Percentiles rank a stretch among this genome's conserved stretches.
Conservation (phyloP, 306 rosid genomes). For the Quercus gilva region DNA sequence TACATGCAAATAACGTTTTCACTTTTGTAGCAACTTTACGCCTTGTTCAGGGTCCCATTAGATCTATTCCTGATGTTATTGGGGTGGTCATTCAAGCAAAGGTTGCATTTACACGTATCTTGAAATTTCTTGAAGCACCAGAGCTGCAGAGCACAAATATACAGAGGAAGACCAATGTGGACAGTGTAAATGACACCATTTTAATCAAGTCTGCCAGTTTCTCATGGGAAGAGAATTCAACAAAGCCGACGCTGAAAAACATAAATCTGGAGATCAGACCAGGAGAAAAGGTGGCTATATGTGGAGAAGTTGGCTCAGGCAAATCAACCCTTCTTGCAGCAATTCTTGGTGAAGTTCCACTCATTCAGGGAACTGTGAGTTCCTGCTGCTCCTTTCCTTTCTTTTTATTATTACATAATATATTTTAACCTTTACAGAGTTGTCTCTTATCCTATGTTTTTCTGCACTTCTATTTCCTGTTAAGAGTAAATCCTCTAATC, state of each 20-base stretch:
- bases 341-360: conserved; percentile 80
- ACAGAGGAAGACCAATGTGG: conserved; percentile 21
- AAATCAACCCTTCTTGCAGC: conserved; percentile 83
- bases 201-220: conserved; percentile 54
- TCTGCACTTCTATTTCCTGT: not conserved
- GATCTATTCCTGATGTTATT: conserved; percentile 67
- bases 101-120: conserved; percentile 67
- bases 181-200: conserved; percentile 35
- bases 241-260: conserved; percentile 58
- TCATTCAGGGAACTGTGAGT: conserved; percentile 57
- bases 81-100: conserved; percentile 81
- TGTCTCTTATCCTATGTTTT: not conserved
- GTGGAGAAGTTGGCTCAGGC: conserved; percentile 96
- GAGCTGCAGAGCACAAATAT: conserved; percentile 52
- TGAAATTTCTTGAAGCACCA: conserved; percentile 69
- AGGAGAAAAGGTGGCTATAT: conserved; percentile 78
- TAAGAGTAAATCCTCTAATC: not conserved
- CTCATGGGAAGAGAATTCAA: conserved; percentile 64
- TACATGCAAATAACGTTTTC: conserved; percentile 82
- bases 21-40: conserved; percentile 85
- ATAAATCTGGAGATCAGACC: conserved; percentile 53
- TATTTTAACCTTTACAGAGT: not conserved
- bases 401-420: not conserved
- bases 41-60: conserved; percentile 84
- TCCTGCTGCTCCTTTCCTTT: not conserved